These are phyloP conservation scores for Saccharomyces pastorianus DNA, from an alignment of 1,139 yeast species.

Conservation along the genomic window DNA sequence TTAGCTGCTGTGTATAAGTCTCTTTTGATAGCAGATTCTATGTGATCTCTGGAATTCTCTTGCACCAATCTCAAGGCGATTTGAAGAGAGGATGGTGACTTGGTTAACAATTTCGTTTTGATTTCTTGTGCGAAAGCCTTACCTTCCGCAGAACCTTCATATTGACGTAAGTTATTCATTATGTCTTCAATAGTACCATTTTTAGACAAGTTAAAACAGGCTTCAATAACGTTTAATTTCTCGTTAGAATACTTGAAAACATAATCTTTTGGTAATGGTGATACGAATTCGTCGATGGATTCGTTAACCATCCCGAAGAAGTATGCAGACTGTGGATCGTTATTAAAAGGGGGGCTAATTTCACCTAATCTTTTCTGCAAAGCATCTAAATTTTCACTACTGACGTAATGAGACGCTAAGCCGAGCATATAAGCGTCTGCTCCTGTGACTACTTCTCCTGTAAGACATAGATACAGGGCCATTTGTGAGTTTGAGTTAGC, in stretches of 20 bases:
- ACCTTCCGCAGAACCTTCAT: slow-evolving; percentile 34
- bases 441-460: slow-evolving; percentile 74
- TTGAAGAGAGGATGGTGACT: slow-evolving; percentile 71
- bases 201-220: slow-evolving; percentile 46
- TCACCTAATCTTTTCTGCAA: slow-evolving; percentile 59
- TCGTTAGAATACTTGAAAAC: slow-evolving; percentile 50
- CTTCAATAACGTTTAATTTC: slow-evolving; percentile 56
- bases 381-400: slow-evolving; percentile 52
- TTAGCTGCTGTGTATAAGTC: slow-evolving; percentile 76
- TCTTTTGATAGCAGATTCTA: slow-evolving; percentile 58
- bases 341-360: slow-evolving; percentile 22
- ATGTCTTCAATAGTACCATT: slow-evolving; percentile 54
- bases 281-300: slow-evolving; percentile 70
- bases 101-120: slow-evolving; percentile 43
- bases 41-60: slow-evolving; percentile 50
- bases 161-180: slow-evolving; percentile 44
- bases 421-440: slow-evolving; percentile 76
- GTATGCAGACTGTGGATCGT: slow-evolving; percentile 11
- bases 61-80: slow-evolving; percentile 65
- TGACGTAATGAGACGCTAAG: slow-evolving; percentile 83
- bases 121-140: slow-evolving; percentile 62
- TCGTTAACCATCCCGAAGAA: slow-evolving; percentile 46
- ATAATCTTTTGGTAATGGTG: slow-evolving; percentile 58
- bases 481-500: slow-evolving; percentile 54
- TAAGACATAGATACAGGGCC: slow-evolving; percentile 79